Conservation (phyloP, 2,329 filamentous ascomycete species). For the Trichoderma endophyticum region DNA sequence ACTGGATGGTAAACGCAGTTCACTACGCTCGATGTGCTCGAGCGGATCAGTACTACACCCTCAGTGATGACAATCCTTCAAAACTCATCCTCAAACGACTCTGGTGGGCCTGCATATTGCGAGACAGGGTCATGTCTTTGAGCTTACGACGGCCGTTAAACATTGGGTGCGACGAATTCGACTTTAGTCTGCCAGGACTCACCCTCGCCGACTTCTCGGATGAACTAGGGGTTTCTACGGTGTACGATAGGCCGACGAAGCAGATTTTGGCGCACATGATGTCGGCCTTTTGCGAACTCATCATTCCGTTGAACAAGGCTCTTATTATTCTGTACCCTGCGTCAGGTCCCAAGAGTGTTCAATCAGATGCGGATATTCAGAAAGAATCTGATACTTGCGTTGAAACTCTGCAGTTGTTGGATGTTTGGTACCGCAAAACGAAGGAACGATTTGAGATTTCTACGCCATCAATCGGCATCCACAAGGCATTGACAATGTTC, state of each 20-base stretch:
- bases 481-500: conserved; percentile 5
- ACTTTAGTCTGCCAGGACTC: conserved; percentile 1
- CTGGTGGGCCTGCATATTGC: conserved; percentile 11
- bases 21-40: conserved; percentile 8
- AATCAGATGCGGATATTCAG: background rate
- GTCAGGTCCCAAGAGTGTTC: background rate
- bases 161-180: conserved; percentile 10
- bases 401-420: background rate
- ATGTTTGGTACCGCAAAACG: conserved; percentile 7
- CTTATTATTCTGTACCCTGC: conserved; percentile 2
- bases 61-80: background rate
- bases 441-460: conserved; percentile 5
- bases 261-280: conserved; percentile 7
- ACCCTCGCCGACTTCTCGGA: conserved; percentile 1
- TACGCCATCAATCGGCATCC: background rate
- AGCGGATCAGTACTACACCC: conserved; percentile 5
- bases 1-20: conserved; percentile 13
- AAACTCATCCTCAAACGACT: conserved; percentile 10
- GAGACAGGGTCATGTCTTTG: conserved; percentile 12
- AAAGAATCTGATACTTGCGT: background rate
- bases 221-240: background rate
- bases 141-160: conserved; percentile 6
- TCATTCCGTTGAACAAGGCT: conserved; percentile 2
- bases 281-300: conserved; percentile 8
- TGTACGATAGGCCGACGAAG: conserved; percentile 11